A percentile compares a stretch with the other conserved stretches of the same genome.
phyloP scores from a whole-genome alignment of 192 early-diverging fungal species.

The Obelidium mucronatum region DNA sequence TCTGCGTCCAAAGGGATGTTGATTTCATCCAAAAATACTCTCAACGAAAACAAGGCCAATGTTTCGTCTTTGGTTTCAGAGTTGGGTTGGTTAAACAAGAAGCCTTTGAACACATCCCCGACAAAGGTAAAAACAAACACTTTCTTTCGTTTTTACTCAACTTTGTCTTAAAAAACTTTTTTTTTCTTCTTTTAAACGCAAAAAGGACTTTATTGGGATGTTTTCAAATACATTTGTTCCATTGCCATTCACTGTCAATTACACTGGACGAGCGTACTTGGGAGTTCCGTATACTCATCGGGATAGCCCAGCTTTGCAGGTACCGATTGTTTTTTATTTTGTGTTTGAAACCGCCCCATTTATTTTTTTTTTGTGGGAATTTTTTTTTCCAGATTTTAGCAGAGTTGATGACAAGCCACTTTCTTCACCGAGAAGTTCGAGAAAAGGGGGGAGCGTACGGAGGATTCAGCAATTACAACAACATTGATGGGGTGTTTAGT shows the following conservation, averaged over 20 bases:
- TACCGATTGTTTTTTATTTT: slow-evolving; percentile 23
- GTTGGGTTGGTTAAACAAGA: slow-evolving; percentile 28
- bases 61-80: slow-evolving; percentile 21
- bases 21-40: neutral
- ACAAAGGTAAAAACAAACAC: neutral
- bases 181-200: no score
- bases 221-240: slow-evolving; percentile 78
- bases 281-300: slow-evolving; percentile 86
- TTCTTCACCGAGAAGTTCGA: slow-evolving; percentile 94
- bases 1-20: slow-evolving; percentile 41
- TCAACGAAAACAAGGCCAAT: slow-evolving; percentile 37
- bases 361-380: slow-evolving; percentile 17
- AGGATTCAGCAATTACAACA: slow-evolving; percentile 77
- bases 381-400: slow-evolving; percentile 64
- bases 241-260: slow-evolving; percentile 88
- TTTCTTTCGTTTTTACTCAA: no score
- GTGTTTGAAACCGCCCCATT: no score
- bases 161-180: no score
- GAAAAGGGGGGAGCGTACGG: slow-evolving; percentile 98
- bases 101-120: neutral
- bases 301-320: slow-evolving; percentile 80
- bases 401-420: slow-evolving; percentile 84
- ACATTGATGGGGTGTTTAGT: slow-evolving; percentile 79
- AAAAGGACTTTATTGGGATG: slow-evolving; percentile 50
- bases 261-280: slow-evolving; percentile 72